Percentiles rank a stretch among this genome's conserved stretches.
These are phyloP conservation scores for Trichomonas tenax DNA, from an alignment of 208 protist genomes.

Conservation along the genomic window DNA sequence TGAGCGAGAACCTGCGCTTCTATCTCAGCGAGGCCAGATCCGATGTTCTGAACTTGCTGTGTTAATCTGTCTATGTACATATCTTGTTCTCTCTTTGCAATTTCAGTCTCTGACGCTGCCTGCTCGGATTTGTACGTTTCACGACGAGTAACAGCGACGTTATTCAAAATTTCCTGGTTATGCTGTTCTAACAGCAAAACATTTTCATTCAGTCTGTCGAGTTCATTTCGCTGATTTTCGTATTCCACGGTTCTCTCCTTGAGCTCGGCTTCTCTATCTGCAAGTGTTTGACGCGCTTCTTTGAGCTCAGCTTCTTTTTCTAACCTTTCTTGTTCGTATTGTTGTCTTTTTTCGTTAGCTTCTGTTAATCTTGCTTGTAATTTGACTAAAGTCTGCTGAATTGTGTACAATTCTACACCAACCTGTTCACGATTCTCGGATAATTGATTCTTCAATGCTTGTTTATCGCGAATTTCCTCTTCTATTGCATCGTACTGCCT, in stretches of 20 bases:
- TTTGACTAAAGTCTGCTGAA: not conserved
- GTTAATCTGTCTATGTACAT: conserved; percentile 10
- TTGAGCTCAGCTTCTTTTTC: not conserved
- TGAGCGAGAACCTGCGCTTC: not conserved
- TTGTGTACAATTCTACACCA: not conserved
- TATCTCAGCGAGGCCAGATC: not conserved
- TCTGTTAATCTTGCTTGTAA: not conserved
- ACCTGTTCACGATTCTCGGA: not conserved
- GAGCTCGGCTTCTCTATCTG: not conserved
- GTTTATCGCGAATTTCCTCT: not conserved
- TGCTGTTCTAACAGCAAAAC: not conserved
- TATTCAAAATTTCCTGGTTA: not conserved
- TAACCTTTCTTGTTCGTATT: not conserved
- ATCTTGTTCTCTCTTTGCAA: not conserved
- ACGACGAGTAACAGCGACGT: conserved; percentile 1
- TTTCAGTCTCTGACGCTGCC: not conserved
- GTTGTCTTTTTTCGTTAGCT: not conserved
- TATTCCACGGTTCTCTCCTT: not conserved
- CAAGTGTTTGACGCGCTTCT: not conserved
- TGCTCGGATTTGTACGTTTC: conserved; percentile 14
- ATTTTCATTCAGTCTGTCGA: conserved; percentile 8
- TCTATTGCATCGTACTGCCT: not conserved
- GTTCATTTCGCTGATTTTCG: not conserved
- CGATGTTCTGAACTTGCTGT: not conserved
- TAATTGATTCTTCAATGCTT: not conserved